Percentiles rank a stretch among this genome's conserved stretches.
Evolutionary conservation across 495 filamentous ascomycete genomes (phyloP).

Genomic region (Antarctomyces pellizariae): DNA sequence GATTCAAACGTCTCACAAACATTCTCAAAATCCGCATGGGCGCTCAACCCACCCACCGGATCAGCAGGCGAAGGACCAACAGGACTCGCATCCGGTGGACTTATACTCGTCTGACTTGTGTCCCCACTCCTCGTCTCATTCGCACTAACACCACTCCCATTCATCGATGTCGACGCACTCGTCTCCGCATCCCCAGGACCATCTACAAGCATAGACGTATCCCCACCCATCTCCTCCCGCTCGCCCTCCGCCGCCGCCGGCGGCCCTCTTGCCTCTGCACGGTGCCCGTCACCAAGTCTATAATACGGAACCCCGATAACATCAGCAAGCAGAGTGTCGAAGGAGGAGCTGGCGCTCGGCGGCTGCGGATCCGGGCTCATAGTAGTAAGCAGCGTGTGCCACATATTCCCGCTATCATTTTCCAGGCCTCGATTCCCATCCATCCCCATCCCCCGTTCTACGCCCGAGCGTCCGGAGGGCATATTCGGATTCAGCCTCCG

Average conservation of each 20-base stretch:
- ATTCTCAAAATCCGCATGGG: too few relatives aligned
- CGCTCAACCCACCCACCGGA: too few relatives aligned
- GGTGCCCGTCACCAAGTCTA: too few relatives aligned
- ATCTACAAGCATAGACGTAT: too few relatives aligned
- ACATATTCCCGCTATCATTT: constrained; percentile 36
- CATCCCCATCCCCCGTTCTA: background rate
- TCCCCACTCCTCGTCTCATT: constrained; percentile 1
- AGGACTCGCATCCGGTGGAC: too few relatives aligned
- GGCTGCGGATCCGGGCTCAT: constrained; percentile 60
- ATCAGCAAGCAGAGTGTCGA: constrained; percentile 41
- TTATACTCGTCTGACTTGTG: constrained; percentile 8
- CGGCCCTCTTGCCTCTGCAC: too few relatives aligned
- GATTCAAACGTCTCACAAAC: constrained; percentile 2
- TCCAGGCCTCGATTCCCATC: constrained; percentile 3
- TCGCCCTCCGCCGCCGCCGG: too few relatives aligned
- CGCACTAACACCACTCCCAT: too few relatives aligned
- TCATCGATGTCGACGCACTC: background rate
- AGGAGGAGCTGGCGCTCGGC: constrained; percentile 61
- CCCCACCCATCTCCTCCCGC: too few relatives aligned
- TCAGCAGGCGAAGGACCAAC: too few relatives aligned
- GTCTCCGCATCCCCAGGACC: background rate
- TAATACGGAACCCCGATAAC: too few relatives aligned
- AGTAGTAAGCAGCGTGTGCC: constrained; percentile 61
- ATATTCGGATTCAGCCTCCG: too few relatives aligned
- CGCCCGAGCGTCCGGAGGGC: background rate